These are phyloP conservation scores for Macroventuria anomochaeta DNA, from an alignment of 2,329 filamentous ascomycete genomes.

Conservation along the genomic window DNA sequence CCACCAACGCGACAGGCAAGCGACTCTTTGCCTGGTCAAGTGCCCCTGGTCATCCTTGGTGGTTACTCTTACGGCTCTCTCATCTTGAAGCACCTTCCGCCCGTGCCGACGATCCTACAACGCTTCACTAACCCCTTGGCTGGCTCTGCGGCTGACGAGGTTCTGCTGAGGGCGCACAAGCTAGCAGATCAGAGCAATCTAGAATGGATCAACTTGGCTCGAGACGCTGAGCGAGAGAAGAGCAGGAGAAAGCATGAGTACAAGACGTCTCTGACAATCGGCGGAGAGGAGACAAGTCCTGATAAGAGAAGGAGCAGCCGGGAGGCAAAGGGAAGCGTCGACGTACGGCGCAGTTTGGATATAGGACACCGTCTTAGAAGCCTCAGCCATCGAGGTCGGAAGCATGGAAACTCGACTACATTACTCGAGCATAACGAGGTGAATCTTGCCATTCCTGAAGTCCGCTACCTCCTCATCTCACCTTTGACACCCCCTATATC, in stretches of 20 bases:
- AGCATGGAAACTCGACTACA: slow-evolving; percentile 11
- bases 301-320: slow-evolving; percentile 51
- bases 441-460: slow-evolving; percentile 25
- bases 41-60: slow-evolving; percentile 63
- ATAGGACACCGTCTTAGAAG: slow-evolving; percentile 35
- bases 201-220: slow-evolving; percentile 46
- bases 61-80: slow-evolving; percentile 94
- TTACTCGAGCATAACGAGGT: slow-evolving; percentile 12
- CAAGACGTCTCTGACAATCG: slow-evolving; percentile 47
- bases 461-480: slow-evolving; percentile 55
- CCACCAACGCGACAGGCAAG: neutral
- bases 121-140: slow-evolving; percentile 61
- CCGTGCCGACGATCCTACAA: slow-evolving; percentile 61
- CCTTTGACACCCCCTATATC: slow-evolving; percentile 55
- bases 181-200: slow-evolving; percentile 69
- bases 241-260: slow-evolving; percentile 39
- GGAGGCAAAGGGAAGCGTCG: slow-evolving; percentile 45
- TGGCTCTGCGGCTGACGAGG: slow-evolving; percentile 70
- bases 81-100: slow-evolving; percentile 75
- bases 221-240: slow-evolving; percentile 27
- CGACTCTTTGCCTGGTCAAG: neutral
- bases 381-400: slow-evolving; percentile 34
- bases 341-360: slow-evolving; percentile 47
- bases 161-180: slow-evolving; percentile 71
- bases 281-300: slow-evolving; percentile 56